Evolutionary conservation across 2,329 filamentous ascomycete species (phyloP).

Genomic region (Ascochyta viciae-villosae): DNA sequence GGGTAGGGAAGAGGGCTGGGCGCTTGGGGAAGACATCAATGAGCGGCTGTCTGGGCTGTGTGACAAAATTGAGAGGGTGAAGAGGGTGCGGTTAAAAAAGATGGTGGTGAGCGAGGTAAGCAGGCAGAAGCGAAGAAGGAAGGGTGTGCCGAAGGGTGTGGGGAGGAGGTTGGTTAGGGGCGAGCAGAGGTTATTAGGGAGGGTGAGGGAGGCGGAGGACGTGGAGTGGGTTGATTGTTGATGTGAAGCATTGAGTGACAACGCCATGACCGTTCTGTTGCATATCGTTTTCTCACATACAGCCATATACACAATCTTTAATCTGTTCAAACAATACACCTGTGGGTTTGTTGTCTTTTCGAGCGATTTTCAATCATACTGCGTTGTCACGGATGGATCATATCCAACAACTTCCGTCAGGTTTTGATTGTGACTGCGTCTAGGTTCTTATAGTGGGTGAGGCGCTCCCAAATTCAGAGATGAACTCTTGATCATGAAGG

Average conservation of each 20-base stretch:
- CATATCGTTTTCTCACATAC: neutral
- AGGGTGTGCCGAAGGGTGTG: neutral
- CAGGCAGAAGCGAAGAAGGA: slow-evolving; percentile 5
- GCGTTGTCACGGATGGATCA: too few species aligned
- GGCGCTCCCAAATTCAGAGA: too few species aligned
- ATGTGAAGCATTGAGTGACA: neutral
- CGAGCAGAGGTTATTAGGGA: neutral
- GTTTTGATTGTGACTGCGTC: too few species aligned
- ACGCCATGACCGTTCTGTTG: neutral
- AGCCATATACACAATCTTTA: too few species aligned
- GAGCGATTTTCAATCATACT: too few species aligned
- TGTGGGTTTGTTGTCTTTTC: too few species aligned
- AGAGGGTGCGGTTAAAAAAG: neutral
- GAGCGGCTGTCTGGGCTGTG: neutral
- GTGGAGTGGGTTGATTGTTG: neutral
- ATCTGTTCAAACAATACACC: too few species aligned
- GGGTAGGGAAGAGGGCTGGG: neutral
- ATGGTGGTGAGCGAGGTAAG: slow-evolving; percentile 9
- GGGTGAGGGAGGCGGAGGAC: neutral
- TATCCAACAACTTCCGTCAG: too few species aligned
- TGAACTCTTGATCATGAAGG: too few species aligned
- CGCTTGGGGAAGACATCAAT: neutral
- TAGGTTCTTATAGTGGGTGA: too few species aligned
- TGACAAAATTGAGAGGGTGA: slow-evolving; percentile 4
- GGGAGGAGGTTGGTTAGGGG: neutral